Percentiles rank a stretch among this genome's conserved stretches.
phyloP scores from a whole-genome alignment of 768 basidiomycete species.

The Goffeauzyma gilvescens region DNA sequence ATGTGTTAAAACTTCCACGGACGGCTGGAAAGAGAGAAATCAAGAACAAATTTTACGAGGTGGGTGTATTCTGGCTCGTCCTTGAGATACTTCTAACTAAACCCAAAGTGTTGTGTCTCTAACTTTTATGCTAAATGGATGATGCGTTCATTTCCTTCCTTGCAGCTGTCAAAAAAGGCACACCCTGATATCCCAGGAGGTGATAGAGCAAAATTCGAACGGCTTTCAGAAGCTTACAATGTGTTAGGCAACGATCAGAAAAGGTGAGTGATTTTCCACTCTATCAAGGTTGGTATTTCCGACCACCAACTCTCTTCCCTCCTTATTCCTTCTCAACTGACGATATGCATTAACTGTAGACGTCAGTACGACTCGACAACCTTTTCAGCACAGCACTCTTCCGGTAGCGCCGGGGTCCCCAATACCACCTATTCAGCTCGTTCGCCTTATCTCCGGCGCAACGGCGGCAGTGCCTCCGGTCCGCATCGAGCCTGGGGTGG shows the following conservation, averaged over 20 bases:
- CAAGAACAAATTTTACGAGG: conserved; percentile 31
- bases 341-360: neutral
- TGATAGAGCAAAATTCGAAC: conserved; percentile 20
- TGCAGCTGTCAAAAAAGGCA: conserved; percentile 29
- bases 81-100: neutral
- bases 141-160: no score
- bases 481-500: conserved; percentile 16
- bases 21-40: conserved; percentile 27
- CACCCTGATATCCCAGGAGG: conserved; percentile 30
- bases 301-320: neutral
- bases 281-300: neutral
- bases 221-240: conserved; percentile 29
- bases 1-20: conserved; percentile 17
- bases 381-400: neutral
- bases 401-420: conserved; percentile 2
- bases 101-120: neutral
- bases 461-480: conserved; percentile 7
- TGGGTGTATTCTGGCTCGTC: no score
- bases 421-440: conserved; percentile 5
- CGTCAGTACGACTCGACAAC: conserved; percentile 4
- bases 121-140: neutral
- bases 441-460: conserved; percentile 7
- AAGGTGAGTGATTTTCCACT: conserved; percentile 13
- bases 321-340: neutral
- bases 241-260: conserved; percentile 26